These are phyloP conservation scores for Mycena vulgaris DNA, from an alignment of 768 basidiomycete species.

Conservation along the genomic window DNA sequence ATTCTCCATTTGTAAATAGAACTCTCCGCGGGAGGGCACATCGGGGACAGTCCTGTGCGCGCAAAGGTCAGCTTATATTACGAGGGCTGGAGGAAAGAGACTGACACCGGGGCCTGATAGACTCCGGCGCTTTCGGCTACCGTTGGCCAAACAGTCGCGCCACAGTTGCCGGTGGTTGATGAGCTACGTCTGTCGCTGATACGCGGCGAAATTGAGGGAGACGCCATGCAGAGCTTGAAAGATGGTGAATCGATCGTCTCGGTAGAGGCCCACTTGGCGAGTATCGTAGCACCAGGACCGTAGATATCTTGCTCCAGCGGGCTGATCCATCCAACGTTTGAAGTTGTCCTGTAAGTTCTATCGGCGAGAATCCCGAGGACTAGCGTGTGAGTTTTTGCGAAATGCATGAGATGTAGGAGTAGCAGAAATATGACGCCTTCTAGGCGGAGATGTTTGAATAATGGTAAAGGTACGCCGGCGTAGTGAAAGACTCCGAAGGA, in stretches of 20 bases:
- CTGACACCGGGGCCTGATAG: conserved; percentile 22
- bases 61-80: not conserved
- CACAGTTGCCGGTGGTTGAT: conserved; percentile 12
- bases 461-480: conserved; percentile 18
- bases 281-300: conserved; percentile 17
- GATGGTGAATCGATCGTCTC: conserved; percentile 7
- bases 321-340: conserved; percentile 30
- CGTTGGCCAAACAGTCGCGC: conserved; percentile 13
- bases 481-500: not conserved
- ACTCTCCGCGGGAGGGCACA: conserved; percentile 7
- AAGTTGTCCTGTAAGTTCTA: conserved; percentile 8
- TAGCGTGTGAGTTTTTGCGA: not conserved
- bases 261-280: conserved; percentile 30
- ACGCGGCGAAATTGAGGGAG: not conserved
- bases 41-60: conserved; percentile 20
- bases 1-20: conserved; percentile 25
- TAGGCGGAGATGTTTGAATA: not conserved
- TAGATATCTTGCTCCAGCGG: conserved; percentile 25
- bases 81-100: not conserved
- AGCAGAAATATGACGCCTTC: no score
- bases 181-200: not conserved
- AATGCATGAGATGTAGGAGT: no score
- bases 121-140: conserved; percentile 26
- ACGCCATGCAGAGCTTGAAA: conserved; percentile 27
- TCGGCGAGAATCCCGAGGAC: conserved; percentile 2